Evolutionary conservation across 2,329 filamentous ascomycete genomes (phyloP).

Genomic region (Fusarium udum): DNA sequence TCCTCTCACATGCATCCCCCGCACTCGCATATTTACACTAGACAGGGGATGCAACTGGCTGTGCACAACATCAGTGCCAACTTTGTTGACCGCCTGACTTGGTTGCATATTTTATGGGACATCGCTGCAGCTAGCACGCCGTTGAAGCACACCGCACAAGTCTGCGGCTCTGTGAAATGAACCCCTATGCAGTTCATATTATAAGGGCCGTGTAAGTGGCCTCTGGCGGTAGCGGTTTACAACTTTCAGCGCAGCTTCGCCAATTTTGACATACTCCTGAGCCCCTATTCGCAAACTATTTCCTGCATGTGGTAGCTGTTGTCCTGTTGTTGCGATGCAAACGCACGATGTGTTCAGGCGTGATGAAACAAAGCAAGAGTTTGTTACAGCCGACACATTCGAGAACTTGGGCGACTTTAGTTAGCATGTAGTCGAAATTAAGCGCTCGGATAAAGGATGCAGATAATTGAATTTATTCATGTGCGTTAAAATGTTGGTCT

Average conservation of each 20-base stretch:
- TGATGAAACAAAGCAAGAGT: conserved; percentile 9
- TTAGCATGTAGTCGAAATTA: conserved; percentile 6
- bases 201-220: conserved; percentile 35
- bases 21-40: conserved; percentile 39
- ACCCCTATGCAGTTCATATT: conserved; percentile 42
- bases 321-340: conserved; percentile 25
- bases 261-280: conserved; percentile 14
- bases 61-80: conserved; percentile 38
- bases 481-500: conserved; percentile 5
- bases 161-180: conserved; percentile 42
- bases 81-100: conserved; percentile 45
- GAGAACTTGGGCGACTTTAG: conserved; percentile 3
- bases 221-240: conserved; percentile 23
- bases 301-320: conserved; percentile 7
- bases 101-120: conserved; percentile 48
- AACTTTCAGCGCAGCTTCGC: conserved; percentile 8
- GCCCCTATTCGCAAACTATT: conserved; percentile 27
- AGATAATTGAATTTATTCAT: conserved; percentile 15
- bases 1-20: conserved; percentile 24
- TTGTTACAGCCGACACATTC: conserved; percentile 4
- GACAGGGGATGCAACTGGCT: conserved; percentile 27
- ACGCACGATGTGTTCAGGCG: conserved; percentile 7
- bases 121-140: conserved; percentile 41
- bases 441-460: conserved; percentile 16
- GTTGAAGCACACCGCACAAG: conserved; percentile 45